Evolutionary conservation across 139 green algal species (phyloP), one percentile per base, ranked within the genome.

Genomic region (Asterochloris erici): DNA sequence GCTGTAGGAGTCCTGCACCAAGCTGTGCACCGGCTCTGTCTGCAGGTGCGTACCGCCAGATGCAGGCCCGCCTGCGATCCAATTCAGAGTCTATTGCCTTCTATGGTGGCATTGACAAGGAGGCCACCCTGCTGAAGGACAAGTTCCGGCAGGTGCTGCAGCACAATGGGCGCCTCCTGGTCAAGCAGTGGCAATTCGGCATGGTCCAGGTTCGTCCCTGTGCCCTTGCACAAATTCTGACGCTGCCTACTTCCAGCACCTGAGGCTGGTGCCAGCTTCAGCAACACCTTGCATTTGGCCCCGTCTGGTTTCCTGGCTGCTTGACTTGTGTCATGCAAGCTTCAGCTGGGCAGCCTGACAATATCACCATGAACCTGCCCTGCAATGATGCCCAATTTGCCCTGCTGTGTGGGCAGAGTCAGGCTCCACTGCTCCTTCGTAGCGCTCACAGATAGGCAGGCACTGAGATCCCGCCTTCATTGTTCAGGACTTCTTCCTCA

Each of bases 401-500:
- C 4, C n/a, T n/a, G n/a, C n/a, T 54, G 6, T 54, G 38, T 54
- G 38, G 38, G 38, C 6, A 54, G 38, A 54, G 38, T 54, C 38
- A 54, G 2, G 38, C 38, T 6, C 38, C 38, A 54, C 38, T 54
- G 66, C 66, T 73, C 21, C 66, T 73, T 2, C 21, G 6, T 2
- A 73, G 66, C 66, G 24, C 63, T 26, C 17, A 19, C 71, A 77
- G 71, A 24, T 54, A 10, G 38, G 38, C 38, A 54, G 38, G 38
- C 38, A 54, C 38, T 54, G 38, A 54, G 38, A 54, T 54, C 38
- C 24, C 12, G 21, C 14, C n/a, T 76, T 0, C 29, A 27, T 62
- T 60, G 77, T 75, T 61, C 84, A 93, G 82, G 93, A 96, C 85
- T 94, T 96, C 28, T 54, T 93, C 78, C 87, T 94, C 74, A 96